A percentile compares a stretch with the other conserved stretches of the same genome.
Evolutionary conservation across 257 asterid genomes (phyloP).

Genomic region (Eustoma russellianum): DNA sequence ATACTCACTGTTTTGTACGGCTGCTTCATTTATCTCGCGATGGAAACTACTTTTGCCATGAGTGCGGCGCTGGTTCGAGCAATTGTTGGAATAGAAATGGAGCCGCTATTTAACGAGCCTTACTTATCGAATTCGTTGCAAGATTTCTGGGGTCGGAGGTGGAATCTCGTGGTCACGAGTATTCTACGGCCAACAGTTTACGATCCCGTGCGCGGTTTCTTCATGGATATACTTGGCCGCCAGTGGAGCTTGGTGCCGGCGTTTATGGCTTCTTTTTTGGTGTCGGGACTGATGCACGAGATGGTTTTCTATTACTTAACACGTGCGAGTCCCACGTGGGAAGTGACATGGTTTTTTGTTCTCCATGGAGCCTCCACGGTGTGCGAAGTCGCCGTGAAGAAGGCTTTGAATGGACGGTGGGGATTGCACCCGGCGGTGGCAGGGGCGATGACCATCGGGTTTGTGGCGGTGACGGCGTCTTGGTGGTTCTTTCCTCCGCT

Average conservation of each 20-base stretch:
- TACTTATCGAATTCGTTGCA: conserved; percentile 57
- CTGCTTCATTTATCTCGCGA: conserved; percentile 24
- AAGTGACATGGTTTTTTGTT: conserved; percentile 55
- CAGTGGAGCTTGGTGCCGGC: conserved; percentile 25
- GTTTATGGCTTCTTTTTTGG: conserved; percentile 33
- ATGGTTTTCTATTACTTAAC: conserved; percentile 30
- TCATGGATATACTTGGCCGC: conserved; percentile 12
- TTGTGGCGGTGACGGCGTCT: conserved; percentile 37
- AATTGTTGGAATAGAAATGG: conserved; percentile 37
- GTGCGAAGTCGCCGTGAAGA: conserved; percentile 31
- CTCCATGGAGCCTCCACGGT: conserved; percentile 47
- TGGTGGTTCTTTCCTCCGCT: conserved; percentile 65
- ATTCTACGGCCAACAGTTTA: conserved; percentile 30
- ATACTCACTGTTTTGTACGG: conserved; percentile 7
- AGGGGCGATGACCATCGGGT: conserved; percentile 42
- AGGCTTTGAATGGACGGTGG: conserved; percentile 19
- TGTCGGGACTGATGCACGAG: conserved; percentile 74
- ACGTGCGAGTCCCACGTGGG: conserved; percentile 61
- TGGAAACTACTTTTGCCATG: conserved; percentile 25
- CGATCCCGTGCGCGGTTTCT: conserved; percentile 27
- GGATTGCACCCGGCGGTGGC: conserved; percentile 21
- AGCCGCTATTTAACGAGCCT: conserved; percentile 56
- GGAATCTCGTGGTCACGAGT: conserved; percentile 52
- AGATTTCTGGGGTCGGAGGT: conserved; percentile 60
- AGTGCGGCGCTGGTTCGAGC: conserved; percentile 26